Evolutionary conservation across 2,329 filamentous ascomycete species (phyloP), one percentile per base, ranked within the genome.

Genomic region (Pseudopyrenochaeta lycopersici): DNA sequence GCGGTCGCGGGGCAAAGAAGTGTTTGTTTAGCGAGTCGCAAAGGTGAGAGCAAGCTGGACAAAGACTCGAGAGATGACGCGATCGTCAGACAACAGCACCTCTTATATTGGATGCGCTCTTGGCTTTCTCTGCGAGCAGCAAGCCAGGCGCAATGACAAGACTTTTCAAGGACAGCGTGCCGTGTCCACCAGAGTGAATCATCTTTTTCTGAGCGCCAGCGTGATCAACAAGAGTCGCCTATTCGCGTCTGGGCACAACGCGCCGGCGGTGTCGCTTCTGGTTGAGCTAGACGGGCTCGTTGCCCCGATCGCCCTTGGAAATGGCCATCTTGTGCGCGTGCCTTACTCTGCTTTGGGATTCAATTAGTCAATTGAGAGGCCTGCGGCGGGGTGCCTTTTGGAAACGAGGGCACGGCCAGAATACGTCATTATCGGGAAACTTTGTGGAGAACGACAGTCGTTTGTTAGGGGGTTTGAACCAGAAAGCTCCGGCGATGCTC

Each of bases 161-260:
- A 43, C 44, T 41, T 45, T 52, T 40, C 49, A 47, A 56, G 40
- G 43, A 45, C 42, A 48, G 48, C 46, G 53, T 45, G 50, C 49
- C 52, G 49, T 40, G 49, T 36, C 56, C 46, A 21, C 54, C 46
- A 49, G 44, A 47, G 52, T 17, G 40, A 46, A 61, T 58, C 50
- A 57, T 54, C 48, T 58, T 58, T 58, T 60, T 56, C 54, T 60
- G 54, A 57, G 49, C 56, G 62, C 60, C 60, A 64, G 61, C 58
- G 61, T 68, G 63, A 67, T 60, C 64, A 54, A 53, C 57, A 56
- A 54, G 54, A 59, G 44, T 52, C 36, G 52, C 29, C 45, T 56
- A 45, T 56, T 65, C 58, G 65, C 56, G 60, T 46, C 65, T 68
- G 59, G 63, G 64, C 67, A 62, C 46, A 31, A 55, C 53, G 55